Evolutionary conservation across 768 basidiomycete genomes (phyloP).

Genomic region (Lyophyllum decastes): DNA sequence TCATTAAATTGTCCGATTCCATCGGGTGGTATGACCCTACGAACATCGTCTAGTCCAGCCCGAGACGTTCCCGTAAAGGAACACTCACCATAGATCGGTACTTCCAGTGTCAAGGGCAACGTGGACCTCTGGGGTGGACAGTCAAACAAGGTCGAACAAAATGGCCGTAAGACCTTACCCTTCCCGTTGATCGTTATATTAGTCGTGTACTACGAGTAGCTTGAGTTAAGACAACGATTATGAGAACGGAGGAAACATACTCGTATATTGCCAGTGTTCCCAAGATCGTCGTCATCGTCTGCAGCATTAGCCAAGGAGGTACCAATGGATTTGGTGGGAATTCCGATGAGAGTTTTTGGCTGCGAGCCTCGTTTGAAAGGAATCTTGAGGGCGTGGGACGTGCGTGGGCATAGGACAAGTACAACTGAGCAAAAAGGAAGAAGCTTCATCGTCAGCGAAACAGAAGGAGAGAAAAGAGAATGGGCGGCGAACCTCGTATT

Average conservation of each 20-base stretch:
- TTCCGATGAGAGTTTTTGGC: not conserved
- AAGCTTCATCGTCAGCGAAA: not conserved
- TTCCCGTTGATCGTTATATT: slow-evolving; percentile 33
- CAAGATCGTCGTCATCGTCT: slow-evolving; percentile 3
- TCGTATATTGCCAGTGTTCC: slow-evolving; percentile 12
- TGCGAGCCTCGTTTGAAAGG: slow-evolving; percentile 1
- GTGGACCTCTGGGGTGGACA: slow-evolving; percentile 21
- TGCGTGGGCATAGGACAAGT: not conserved
- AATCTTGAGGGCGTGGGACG: not conserved
- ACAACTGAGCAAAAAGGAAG: not conserved
- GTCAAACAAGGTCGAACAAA: not conserved
- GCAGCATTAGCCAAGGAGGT: not conserved
- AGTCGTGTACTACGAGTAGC: slow-evolving; percentile 2
- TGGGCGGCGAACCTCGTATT: not conserved
- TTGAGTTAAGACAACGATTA: not conserved
- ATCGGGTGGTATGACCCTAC: slow-evolving; percentile 35
- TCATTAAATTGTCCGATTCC: slow-evolving; percentile 34
- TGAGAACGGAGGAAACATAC: not conserved
- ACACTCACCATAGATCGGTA: slow-evolving; percentile 41
- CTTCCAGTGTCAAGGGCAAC: slow-evolving; percentile 41
- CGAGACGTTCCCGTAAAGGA: no score
- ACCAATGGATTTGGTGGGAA: not conserved
- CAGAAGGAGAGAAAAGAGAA: not conserved
- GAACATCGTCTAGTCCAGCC: not conserved
- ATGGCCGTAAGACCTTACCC: no score